These are phyloP conservation scores for Ceratocystis lukuohia DNA, from an alignment of 2,329 filamentous ascomycete genomes.

Conservation along the genomic window DNA sequence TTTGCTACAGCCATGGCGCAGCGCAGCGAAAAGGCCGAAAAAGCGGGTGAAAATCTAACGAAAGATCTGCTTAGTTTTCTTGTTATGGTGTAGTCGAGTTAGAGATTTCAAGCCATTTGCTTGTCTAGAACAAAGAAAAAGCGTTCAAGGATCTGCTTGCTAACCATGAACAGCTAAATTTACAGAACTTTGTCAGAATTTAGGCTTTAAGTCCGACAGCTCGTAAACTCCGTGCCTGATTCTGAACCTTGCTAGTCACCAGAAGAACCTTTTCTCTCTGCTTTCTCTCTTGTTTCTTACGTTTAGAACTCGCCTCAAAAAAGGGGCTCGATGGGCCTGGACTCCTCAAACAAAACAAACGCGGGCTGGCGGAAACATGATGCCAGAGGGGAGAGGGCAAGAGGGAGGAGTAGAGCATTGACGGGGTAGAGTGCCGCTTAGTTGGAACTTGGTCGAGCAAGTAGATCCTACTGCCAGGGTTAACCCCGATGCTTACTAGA, in stretches of 20 bases:
- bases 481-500: neutral
- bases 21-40: neutral
- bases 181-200: neutral
- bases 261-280: neutral
- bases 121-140: neutral
- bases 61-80: neutral
- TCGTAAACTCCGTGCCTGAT: neutral
- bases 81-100: neutral
- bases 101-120: neutral
- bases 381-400: neutral
- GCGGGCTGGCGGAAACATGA: neutral
- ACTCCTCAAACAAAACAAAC: neutral
- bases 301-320: neutral
- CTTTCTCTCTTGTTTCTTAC: neutral
- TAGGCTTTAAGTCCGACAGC: neutral
- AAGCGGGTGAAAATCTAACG: neutral
- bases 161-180: neutral
- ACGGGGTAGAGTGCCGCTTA: neutral
- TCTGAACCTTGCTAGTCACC: neutral
- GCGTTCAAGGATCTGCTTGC: neutral
- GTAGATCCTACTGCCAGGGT: neutral
- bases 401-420: neutral
- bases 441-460: neutral
- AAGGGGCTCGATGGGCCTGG: neutral
- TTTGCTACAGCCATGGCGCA: neutral